Conservation (phyloP, 2,329 filamentous ascomycete species). For the Diaporthe amygdali region DNA sequence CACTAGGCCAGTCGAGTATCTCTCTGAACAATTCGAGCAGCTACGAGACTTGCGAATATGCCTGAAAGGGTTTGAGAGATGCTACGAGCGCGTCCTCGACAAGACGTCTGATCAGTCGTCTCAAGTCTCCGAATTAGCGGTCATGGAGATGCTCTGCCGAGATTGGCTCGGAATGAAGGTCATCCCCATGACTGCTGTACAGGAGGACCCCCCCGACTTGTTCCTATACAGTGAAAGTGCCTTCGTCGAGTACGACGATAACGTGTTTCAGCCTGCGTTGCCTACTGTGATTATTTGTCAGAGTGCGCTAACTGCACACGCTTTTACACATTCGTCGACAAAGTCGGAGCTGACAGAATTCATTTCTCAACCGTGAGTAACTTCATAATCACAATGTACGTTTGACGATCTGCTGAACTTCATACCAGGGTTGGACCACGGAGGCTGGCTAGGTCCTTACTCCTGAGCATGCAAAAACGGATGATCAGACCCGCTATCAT, state of each 20-base stretch:
- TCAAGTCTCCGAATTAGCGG: not conserved
- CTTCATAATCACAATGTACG: not conserved
- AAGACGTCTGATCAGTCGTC: not conserved
- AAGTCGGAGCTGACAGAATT: slow-evolving; percentile 12
- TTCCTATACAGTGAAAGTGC: slow-evolving; percentile 15
- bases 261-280: not conserved
- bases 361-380: slow-evolving; percentile 24
- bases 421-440: slow-evolving; percentile 19
- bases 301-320: slow-evolving; percentile 17
- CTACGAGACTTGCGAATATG: not conserved
- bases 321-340: not conserved
- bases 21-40: not conserved
- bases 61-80: slow-evolving; percentile 1
- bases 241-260: not conserved
- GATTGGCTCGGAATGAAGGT: slow-evolving; percentile 15
- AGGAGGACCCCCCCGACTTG: not conserved
- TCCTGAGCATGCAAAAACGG: not conserved
- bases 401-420: not conserved
- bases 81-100: not conserved
- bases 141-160: slow-evolving; percentile 18
- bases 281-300: slow-evolving; percentile 20
- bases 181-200: not conserved
- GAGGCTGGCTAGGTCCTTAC: slow-evolving; percentile 24
- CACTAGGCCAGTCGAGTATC: not conserved
- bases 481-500: not conserved